Percentiles rank a stretch among this genome's conserved stretches.
phyloP scores from a whole-genome alignment of 2,329 filamentous ascomycete genomes.

The Colletotrichum incanum region DNA sequence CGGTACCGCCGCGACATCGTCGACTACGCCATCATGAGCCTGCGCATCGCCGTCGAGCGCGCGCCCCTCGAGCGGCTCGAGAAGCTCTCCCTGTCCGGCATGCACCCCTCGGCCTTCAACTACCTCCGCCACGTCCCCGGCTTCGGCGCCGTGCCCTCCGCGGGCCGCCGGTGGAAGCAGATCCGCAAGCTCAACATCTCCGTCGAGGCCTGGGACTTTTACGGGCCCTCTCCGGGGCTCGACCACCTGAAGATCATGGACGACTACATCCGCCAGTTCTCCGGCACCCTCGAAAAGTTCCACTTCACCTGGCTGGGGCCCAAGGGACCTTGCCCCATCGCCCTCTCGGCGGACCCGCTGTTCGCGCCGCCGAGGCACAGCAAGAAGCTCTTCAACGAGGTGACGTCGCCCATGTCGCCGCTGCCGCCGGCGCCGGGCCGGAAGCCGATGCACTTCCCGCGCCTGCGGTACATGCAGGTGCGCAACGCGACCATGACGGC shows the following conservation, averaged over 20 bases:
- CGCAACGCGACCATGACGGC: conserved; percentile 82
- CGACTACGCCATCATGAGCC: conserved; percentile 90
- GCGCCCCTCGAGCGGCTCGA: conserved; percentile 76
- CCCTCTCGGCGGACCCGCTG: conserved; percentile 79
- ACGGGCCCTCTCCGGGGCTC: conserved; percentile 70
- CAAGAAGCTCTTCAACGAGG: conserved; percentile 75
- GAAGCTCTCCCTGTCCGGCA: conserved; percentile 79
- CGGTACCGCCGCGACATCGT: conserved; percentile 83
- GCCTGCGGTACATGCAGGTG: conserved; percentile 78
- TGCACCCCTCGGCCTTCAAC: conserved; percentile 83
- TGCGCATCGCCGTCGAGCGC: conserved; percentile 87
- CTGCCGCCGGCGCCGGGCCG: conserved; percentile 68
- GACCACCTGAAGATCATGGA: conserved; percentile 86
- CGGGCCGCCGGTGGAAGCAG: conserved; percentile 82
- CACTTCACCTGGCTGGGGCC: conserved; percentile 83
- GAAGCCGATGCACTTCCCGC: conserved; percentile 75
- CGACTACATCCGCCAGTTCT: conserved; percentile 82
- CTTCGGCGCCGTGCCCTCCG: conserved; percentile 81
- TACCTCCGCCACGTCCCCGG: conserved; percentile 84
- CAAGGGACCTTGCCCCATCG: conserved; percentile 82
- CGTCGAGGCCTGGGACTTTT: conserved; percentile 80
- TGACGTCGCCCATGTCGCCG: conserved; percentile 76
- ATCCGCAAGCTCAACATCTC: conserved; percentile 82
- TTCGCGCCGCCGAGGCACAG: conserved; percentile 69
- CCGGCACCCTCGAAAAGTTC: conserved; percentile 77